Base-by-base conservation (phyloP, 768 basidiomycete genomes). In the Tylopilus balloui region DNA sequence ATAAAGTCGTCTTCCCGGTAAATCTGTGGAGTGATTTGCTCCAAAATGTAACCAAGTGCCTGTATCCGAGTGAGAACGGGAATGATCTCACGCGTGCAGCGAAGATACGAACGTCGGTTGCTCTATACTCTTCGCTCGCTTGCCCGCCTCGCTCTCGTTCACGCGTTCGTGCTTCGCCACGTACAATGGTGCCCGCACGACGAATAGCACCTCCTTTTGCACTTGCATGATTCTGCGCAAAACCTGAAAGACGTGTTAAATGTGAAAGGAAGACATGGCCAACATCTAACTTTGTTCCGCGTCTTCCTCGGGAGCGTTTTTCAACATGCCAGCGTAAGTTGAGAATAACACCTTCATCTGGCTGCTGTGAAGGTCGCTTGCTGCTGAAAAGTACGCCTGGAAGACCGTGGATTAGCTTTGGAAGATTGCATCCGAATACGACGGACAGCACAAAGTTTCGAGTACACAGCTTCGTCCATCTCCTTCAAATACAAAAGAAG, bases 401-500 rank as follows among this genome's bases (percentile, higher is more conserved):
- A 25, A n/a, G 34, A 45, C 46, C 3, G 38, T 50, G 17, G 11
- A 36, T 56, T 31, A 57, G 37, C 17, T 17, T 29, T 35, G 2
- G 29, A 42, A 34, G 9, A 42, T 32, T 45, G 27, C 24, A 35
- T 25, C 19, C 13, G 9, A 20, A n/a, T 14, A 39, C 32, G 10
- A 76, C 87, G 48, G 61, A 95, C 95, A 32, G 86, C 91, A 62
- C 93, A 97, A 25, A 97, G 70, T 61, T 88, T 91, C 36, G 84
- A 86, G 64, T 97, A 98, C 20, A 88, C 69, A 47, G 69, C 71
- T 65, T 96, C 91, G 52, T 96, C 93, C 89, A 97, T 95, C 72
- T 98, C 95, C 65, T 92, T 94, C 48, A 97, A 70, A 63, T 95
- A 98, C 15, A 97, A 73, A 68, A 98, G 81, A 45, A 98, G 67